These are phyloP conservation scores for Ilex asprella DNA, from an alignment of 257 asterid species.

Conservation along the genomic window DNA sequence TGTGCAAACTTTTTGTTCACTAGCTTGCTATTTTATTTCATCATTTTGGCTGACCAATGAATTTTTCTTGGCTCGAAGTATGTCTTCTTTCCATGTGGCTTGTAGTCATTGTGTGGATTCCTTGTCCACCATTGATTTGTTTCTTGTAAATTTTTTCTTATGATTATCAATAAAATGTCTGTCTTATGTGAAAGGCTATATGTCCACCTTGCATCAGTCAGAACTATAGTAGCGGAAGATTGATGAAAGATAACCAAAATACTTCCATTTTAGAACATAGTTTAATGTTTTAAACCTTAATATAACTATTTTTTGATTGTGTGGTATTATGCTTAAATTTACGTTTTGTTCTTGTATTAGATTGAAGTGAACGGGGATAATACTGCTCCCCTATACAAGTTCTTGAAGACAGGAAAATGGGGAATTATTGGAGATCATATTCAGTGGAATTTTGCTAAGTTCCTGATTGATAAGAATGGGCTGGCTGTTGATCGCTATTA, in stretches of 20 bases:
- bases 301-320: background rate
- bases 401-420: conserved; percentile 76
- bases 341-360: conserved; percentile 20
- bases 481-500: conserved; percentile 68
- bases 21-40: too few species aligned
- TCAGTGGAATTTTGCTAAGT: conserved; percentile 86
- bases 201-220: too few species aligned
- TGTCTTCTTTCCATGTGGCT: too few species aligned
- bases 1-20: too few species aligned
- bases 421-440: conserved; percentile 72
- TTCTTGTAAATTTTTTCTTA: too few species aligned
- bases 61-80: too few species aligned
- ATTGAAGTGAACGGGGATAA: conserved; percentile 70
- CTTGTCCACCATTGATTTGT: too few species aligned
- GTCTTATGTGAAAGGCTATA: too few species aligned
- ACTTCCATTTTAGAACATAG: background rate
- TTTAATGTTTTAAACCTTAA: background rate
- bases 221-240: background rate
- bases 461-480: conserved; percentile 66
- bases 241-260: background rate
- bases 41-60: too few species aligned
- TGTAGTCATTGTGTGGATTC: too few species aligned
- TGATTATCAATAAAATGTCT: too few species aligned
- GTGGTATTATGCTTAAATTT: background rate
- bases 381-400: conserved; percentile 73